Base-by-base conservation (phyloP, 805 yeast genomes). In the Ogataea pini region DNA sequence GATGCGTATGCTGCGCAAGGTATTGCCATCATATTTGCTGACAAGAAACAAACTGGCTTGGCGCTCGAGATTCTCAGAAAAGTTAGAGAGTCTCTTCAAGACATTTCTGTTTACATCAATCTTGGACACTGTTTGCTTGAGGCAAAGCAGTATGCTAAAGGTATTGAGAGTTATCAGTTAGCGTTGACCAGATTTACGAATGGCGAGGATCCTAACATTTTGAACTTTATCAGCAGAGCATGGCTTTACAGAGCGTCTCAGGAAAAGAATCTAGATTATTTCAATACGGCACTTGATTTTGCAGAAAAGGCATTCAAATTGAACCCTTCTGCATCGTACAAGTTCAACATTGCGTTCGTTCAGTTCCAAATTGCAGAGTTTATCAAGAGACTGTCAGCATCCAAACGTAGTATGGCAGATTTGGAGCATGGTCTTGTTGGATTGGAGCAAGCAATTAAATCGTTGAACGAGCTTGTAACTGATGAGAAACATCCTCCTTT, bases 1-100 rank as follows among this genome's bases (percentile, higher is more conserved):
- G 89, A 92, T 63, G 92, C 91, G 1, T 94, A 85, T 71, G 99
- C 99, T 4, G 98, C 99, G 1, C 99, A 94, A 68, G 99, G 99
- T 47, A 76, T 94, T 52, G 98, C 97, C 1, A 89, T 94, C 47
- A 82, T 90, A 4, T 86, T 89, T 65, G 95, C 96, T 9, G 97
- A 92, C 60, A 85, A 83, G 60, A 83, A 84, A 56, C 83, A 87
- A 57, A 70, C 80, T 28, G 82, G 80, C 20, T 75, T 83, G 51
- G 96, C 98, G 0, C 74, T 91, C 60, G 96, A 89, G 56, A 84
- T 91, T 38, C 83, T 94, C 61, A 79, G 95, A 65, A 89, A 91
- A 58, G 82, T 91, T 46, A 80, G 97, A 62, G 99, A 94, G 60
- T 85, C 97, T 4, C 73, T 91, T 55, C 85, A 86, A 61, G 96